Percentiles rank a stretch among this genome's conserved stretches.
phyloP scores from a whole-genome alignment of 306 rosid species.

The Lathyrus tuberosus region DNA sequence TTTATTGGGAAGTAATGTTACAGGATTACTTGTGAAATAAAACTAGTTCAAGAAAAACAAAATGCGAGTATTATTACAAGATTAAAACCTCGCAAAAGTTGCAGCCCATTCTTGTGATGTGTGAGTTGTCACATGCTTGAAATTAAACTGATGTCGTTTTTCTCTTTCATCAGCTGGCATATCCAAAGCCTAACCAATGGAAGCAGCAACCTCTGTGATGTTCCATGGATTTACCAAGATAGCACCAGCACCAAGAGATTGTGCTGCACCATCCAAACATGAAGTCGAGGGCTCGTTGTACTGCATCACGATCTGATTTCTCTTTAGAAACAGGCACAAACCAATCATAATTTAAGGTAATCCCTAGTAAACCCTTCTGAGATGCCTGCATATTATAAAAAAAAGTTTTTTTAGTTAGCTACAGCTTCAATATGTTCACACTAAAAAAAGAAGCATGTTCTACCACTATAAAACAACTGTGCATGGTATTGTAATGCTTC shows the following conservation, averaged over 20 bases:
- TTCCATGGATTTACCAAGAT: conserved; percentile 97
- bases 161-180: conserved; percentile 96
- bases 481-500: conserved; percentile 4
- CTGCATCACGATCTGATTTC: conserved; percentile 51
- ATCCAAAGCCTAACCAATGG: conserved; percentile 87
- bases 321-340: conserved; percentile 48
- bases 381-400: conserved; percentile 46
- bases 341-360: conserved; percentile 58
- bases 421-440: conserved; percentile 16
- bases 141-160: conserved; percentile 88
- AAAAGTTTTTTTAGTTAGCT: not conserved
- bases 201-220: conserved; percentile 85
- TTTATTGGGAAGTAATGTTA: conserved; percentile 72
- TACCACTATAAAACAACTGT: not conserved
- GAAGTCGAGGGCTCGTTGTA: conserved; percentile 64
- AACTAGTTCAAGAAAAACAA: conserved; percentile 24
- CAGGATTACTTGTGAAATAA: conserved; percentile 67
- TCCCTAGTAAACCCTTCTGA: conserved; percentile 68
- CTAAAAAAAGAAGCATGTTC: conserved; percentile 10
- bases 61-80: conserved; percentile 26
- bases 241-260: conserved; percentile 98
- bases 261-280: conserved; percentile 91
- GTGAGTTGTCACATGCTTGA: conserved; percentile 91
- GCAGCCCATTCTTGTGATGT: conserved; percentile 99
- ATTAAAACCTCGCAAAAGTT: conserved; percentile 83